phyloP scores from a whole-genome alignment of 805 yeast genomes.

The Starmera pachycereana region DNA sequence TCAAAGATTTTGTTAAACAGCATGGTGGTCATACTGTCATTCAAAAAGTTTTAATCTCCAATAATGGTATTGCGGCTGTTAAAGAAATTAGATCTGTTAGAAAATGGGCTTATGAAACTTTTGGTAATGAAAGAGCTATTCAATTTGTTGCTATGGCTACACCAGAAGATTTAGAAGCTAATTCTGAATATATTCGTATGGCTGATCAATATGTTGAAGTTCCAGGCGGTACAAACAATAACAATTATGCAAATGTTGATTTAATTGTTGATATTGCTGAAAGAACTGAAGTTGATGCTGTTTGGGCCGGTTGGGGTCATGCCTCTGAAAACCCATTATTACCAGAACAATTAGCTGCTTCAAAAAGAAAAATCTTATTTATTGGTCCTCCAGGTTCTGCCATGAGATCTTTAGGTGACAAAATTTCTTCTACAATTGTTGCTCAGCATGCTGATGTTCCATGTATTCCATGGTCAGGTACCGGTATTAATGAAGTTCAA shows the following conservation, averaged over 20 bases:
- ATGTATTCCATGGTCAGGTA: constrained; percentile 99
- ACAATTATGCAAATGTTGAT: constrained; percentile 96
- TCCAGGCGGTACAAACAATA: constrained; percentile 98
- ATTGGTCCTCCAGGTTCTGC: constrained; percentile 99
- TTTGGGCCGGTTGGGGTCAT: constrained; percentile 99
- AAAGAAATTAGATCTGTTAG: constrained; percentile 95
- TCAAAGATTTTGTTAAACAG: constrained; percentile 74
- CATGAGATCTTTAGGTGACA: constrained; percentile 99
- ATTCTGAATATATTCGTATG: constrained; percentile 97
- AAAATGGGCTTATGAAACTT: constrained; percentile 99
- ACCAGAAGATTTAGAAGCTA: constrained; percentile 96
- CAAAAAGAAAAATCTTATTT: constrained; percentile 81
- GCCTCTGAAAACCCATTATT: constrained; percentile 97
- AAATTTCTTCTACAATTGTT: constrained; percentile 93
- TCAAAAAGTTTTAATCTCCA: constrained; percentile 81
- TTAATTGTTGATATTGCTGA: constrained; percentile 95
- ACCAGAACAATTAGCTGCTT: constrained; percentile 91
- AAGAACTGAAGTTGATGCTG: constrained; percentile 93
- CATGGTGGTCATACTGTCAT: constrained; percentile 96
- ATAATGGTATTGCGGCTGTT: constrained; percentile 99
- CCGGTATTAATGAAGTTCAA: constrained; percentile 80
- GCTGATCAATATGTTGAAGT: constrained; percentile 98
- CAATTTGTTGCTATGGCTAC: constrained; percentile 98
- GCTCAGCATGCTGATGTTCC: constrained; percentile 99
- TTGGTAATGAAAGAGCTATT: constrained; percentile 89